phyloP scores from a whole-genome alignment of 1,139 yeast genomes.

The Yamadazyma atmosphaerica region DNA sequence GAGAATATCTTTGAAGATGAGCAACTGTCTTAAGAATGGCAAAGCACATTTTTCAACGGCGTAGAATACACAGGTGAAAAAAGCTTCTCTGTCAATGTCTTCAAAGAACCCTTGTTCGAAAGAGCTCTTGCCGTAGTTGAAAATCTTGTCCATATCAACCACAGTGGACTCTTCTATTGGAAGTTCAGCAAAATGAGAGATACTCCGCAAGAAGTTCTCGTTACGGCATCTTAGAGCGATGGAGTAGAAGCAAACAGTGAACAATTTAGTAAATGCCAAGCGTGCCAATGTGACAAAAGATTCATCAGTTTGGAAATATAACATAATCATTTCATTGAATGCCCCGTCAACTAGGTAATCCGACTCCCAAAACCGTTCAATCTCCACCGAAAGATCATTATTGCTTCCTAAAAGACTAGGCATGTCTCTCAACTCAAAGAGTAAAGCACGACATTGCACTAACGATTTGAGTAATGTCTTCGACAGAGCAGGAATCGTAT shows the following conservation, averaged over 20 bases:
- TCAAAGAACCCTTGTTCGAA: constrained; percentile 4
- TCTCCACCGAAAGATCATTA: constrained; percentile 18
- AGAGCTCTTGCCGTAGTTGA: constrained; percentile 9
- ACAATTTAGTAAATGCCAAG: constrained; percentile 29
- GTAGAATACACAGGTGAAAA: constrained; percentile 19
- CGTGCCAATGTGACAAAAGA: constrained; percentile 36
- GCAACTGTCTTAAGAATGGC: constrained; percentile 38
- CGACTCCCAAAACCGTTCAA: constrained; percentile 28
- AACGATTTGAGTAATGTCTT: constrained; percentile 38
- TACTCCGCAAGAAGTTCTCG: neutral
- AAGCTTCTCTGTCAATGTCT: constrained; percentile 10
- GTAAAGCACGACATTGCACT: constrained; percentile 27
- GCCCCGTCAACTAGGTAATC: constrained; percentile 27
- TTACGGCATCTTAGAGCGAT: constrained; percentile 13
- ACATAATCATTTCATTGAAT: constrained; percentile 37
- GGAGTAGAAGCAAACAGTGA: constrained; percentile 25
- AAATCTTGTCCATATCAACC: constrained; percentile 5
- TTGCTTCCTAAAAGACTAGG: constrained; percentile 16
- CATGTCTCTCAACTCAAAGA: constrained; percentile 20
- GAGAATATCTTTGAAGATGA: constrained; percentile 35
- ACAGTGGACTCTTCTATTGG: constrained; percentile 7
- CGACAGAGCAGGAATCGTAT: constrained; percentile 33
- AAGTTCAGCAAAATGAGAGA: neutral
- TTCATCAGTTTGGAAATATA: constrained; percentile 48
- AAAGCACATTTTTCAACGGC: constrained; percentile 31